phyloP scores from a whole-genome alignment of 257 asterid genomes.

The Solanum piurae region DNA sequence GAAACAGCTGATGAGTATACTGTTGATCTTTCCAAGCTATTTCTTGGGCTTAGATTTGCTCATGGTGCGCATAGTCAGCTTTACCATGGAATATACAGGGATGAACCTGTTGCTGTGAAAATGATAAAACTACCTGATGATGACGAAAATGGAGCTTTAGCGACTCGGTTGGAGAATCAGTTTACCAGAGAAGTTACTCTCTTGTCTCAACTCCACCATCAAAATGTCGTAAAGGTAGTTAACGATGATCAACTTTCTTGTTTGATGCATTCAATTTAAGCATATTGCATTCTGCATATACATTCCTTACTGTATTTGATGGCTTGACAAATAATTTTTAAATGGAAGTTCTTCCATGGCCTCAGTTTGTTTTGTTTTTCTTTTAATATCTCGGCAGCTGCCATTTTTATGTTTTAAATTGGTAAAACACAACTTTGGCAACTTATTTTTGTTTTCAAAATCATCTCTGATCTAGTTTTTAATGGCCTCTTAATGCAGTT shows the following conservation, averaged over 20 bases:
- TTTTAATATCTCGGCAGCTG: background rate
- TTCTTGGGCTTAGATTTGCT: conserved; percentile 31
- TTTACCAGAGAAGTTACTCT: conserved; percentile 26
- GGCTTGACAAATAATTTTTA: background rate
- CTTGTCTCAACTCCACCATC: conserved; percentile 32
- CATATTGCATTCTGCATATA: background rate
- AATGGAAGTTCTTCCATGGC: background rate
- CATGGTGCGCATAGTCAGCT: conserved; percentile 42
- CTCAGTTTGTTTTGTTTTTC: background rate
- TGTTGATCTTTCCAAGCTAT: conserved; percentile 29
- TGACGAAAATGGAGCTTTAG: conserved; percentile 19
- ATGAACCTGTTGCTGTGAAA: conserved; percentile 36
- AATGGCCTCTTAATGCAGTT: conserved; percentile 14
- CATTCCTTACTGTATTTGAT: background rate
- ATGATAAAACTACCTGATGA: conserved; percentile 25
- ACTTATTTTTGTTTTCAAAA: background rate
- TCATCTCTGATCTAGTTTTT: background rate
- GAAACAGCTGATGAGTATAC: conserved; percentile 18
- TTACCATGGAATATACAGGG: conserved; percentile 30
- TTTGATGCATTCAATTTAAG: background rate
- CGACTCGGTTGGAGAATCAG: conserved; percentile 24
- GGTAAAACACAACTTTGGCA: background rate
- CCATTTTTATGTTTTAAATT: background rate
- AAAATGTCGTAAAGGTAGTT: conserved; percentile 24
- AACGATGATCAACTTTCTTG: background rate